Conservation (phyloP, 1,139 yeast genomes). For the Magnusiomyces sp. region DNA sequence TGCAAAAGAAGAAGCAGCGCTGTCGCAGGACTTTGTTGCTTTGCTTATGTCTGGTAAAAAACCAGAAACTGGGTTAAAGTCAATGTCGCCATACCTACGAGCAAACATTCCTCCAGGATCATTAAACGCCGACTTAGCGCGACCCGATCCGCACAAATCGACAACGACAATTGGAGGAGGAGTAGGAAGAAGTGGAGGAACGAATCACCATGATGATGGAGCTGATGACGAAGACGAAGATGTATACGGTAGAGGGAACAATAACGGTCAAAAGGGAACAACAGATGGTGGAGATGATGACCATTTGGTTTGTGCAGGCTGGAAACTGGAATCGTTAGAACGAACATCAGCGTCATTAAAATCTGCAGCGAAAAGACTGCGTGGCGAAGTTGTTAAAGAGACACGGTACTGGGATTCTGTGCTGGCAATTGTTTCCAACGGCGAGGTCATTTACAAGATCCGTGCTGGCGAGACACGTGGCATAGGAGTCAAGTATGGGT, state of each 20-base stretch:
- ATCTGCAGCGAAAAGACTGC: slow-evolving; percentile 44
- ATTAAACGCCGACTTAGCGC: slow-evolving; percentile 51
- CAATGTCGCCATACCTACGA: slow-evolving; percentile 82
- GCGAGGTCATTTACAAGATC: slow-evolving; percentile 68
- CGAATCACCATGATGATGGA: no score
- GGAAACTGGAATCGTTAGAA: slow-evolving; percentile 69
- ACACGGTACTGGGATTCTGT: slow-evolving; percentile 65
- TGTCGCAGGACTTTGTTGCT: slow-evolving; percentile 81
- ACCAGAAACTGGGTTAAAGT: slow-evolving; percentile 76
- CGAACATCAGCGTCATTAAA: slow-evolving; percentile 47
- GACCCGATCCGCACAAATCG: no score
- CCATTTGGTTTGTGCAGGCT: slow-evolving; percentile 59
- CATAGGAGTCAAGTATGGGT: slow-evolving; percentile 81
- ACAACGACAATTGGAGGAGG: no score
- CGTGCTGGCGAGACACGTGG: slow-evolving; percentile 46
- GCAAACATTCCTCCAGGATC: slow-evolving; percentile 76
- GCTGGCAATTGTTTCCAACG: slow-evolving; percentile 43
- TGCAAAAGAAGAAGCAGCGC: slow-evolving; percentile 83
- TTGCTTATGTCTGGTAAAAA: slow-evolving; percentile 70
- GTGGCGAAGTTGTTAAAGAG: slow-evolving; percentile 52
- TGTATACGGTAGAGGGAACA: no score
- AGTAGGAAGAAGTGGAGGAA: no score
- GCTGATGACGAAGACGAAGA: no score
- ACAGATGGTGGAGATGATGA: slow-evolving; percentile 30
- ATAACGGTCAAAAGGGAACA: no score